phyloP scores from a whole-genome alignment of 2,329 filamentous ascomycete genomes.

The Cadophora gregata region DNA sequence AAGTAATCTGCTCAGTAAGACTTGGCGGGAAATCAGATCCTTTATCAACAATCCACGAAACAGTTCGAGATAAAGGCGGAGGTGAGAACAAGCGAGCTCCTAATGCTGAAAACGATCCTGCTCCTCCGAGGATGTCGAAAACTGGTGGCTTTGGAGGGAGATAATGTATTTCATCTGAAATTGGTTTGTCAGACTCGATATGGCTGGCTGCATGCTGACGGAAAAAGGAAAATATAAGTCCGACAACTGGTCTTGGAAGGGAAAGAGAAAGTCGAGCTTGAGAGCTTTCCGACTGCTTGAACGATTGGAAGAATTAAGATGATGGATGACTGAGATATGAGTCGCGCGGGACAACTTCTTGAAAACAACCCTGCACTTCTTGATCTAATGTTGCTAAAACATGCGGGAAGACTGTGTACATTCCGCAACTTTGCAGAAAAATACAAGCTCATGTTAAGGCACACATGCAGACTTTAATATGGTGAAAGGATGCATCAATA shows the following conservation, averaged over 20 bases:
- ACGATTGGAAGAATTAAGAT: no score
- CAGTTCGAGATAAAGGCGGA: conserved; percentile 61
- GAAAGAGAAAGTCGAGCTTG: neutral
- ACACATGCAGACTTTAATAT: neutral
- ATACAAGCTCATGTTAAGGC: no score
- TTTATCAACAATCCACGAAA: conserved; percentile 91
- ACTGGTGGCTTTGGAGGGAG: conserved; percentile 71
- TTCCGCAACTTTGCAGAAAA: neutral
- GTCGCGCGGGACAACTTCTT: no score
- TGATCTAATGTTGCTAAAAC: no score
- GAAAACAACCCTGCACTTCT: no score
- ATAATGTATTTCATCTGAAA: conserved; percentile 88
- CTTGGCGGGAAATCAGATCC: conserved; percentile 83
- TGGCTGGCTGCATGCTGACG: conserved; percentile 10
- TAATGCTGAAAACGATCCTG: conserved; percentile 83
- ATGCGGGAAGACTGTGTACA: neutral
- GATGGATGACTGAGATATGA: no score
- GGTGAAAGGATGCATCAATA: neutral
- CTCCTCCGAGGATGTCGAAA: conserved; percentile 83
- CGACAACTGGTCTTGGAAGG: neutral
- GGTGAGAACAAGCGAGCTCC: conserved; percentile 90
- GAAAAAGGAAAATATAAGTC: neutral
- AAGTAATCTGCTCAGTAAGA: conserved; percentile 66
- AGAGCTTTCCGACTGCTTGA: no score
- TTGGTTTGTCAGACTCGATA: conserved; percentile 26